A percentile compares a stretch with the other conserved stretches of the same genome.
Evolutionary conservation across 148 eudicot genomes (phyloP).

Genomic region (Fagopyrum tataricum): DNA sequence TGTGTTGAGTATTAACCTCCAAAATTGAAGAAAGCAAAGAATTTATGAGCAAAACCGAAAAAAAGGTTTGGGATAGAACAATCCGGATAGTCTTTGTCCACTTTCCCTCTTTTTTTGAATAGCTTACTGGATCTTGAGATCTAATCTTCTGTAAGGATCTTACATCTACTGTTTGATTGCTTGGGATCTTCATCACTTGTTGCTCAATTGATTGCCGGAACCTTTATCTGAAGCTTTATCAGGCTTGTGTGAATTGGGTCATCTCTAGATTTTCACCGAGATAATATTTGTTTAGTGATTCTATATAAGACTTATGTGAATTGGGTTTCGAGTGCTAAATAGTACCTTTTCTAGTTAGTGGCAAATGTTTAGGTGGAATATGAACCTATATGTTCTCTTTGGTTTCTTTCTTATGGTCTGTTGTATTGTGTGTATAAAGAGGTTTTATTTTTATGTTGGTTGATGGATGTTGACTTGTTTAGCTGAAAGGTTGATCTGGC

Average conservation of each 20-base stretch:
- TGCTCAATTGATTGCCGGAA: background rate
- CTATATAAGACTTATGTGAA: background rate
- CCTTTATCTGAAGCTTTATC: background rate
- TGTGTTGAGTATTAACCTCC: background rate
- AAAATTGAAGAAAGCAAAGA: slow-evolving; percentile 21
- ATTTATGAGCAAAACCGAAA: background rate
- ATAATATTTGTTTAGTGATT: background rate
- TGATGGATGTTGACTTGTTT: slow-evolving; percentile 9
- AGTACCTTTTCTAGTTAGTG: background rate
- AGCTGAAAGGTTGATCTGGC: background rate
- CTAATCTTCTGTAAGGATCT: slow-evolving; percentile 17
- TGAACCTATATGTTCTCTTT: background rate
- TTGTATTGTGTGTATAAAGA: background rate
- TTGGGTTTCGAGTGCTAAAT: background rate
- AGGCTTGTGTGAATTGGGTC: slow-evolving; percentile 2
- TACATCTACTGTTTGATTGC: slow-evolving; percentile 18
- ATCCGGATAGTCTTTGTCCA: slow-evolving; percentile 1
- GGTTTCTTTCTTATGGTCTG: background rate
- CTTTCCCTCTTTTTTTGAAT: background rate
- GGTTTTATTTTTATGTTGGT: background rate
- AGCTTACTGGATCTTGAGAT: slow-evolving; percentile 44
- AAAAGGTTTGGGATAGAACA: background rate
- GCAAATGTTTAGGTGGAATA: background rate
- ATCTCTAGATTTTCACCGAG: background rate
- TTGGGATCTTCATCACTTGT: slow-evolving; percentile 30